These are phyloP conservation scores for Collariella sp. DNA, from an alignment of 495 filamentous ascomycete genomes.

Conservation along the genomic window DNA sequence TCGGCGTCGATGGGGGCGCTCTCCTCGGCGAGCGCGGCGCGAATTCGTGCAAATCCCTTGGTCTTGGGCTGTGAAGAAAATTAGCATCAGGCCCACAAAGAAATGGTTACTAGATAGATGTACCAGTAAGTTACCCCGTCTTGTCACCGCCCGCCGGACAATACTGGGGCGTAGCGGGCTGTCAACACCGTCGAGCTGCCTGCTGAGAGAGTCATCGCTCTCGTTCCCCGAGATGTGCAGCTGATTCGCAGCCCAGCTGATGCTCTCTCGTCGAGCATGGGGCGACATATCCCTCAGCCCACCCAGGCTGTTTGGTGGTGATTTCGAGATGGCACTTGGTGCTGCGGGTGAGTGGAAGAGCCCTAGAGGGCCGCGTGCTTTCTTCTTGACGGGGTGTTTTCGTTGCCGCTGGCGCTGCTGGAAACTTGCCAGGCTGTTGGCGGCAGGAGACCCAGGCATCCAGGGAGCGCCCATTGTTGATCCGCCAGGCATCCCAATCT, in stretches of 20 bases:
- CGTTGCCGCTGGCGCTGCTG: constrained; percentile 67
- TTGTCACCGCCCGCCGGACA: constrained; percentile 63
- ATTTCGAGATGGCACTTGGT: constrained; percentile 29
- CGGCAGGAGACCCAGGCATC: constrained; percentile 51
- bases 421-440: constrained; percentile 66
- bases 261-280: constrained; percentile 65
- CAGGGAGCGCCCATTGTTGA: constrained; percentile 48
- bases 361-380: constrained; percentile 26
- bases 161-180: constrained; percentile 44
- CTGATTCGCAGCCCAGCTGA: constrained; percentile 79
- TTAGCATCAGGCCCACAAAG: background rate
- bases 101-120: constrained; percentile 21
- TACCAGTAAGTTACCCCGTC: constrained; percentile 82
- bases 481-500: constrained; percentile 36
- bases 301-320: constrained; percentile 31
- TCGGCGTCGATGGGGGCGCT: constrained; percentile 79
- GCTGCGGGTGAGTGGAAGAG: constrained; percentile 31
- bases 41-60: constrained; percentile 86
- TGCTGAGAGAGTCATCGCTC: constrained; percentile 65
- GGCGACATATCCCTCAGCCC: constrained; percentile 31
- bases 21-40: constrained; percentile 83
- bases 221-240: constrained; percentile 72
- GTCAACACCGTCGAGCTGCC: constrained; percentile 38
- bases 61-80: constrained; percentile 62
- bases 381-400: constrained; percentile 41